Evolutionary conservation across 805 yeast genomes (phyloP), one percentile per base, ranked within the genome.

Genomic region (Spathaspora boniae): DNA sequence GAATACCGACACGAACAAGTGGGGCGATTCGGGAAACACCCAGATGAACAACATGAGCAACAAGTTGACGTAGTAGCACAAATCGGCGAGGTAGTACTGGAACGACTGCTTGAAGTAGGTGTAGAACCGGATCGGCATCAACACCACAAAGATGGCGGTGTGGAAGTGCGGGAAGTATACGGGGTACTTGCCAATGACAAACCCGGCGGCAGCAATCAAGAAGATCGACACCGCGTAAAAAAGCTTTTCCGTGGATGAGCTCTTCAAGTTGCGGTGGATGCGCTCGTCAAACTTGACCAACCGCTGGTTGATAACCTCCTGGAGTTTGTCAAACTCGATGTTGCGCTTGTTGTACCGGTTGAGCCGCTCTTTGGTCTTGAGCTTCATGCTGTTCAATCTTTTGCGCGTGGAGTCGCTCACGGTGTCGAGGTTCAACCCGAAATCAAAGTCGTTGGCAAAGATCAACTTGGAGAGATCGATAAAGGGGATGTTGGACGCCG

Each of bases 1-100:
- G 59, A 86, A 89, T 45, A 94, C 87, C 2, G 91, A 74, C 11
- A 86, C 77, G 60, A 83, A 91, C 16, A 91, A 65, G 46, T 80
- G 74, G 26, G 70, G 68, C 2, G 95, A 85, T 22, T 68, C 51
- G 0, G 98, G 97, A 43, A 80, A 78, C 4, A 78, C 66, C 98
- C 98, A 91, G 21, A 91, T 71, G 52, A 76, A 91, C 1, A 78
- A 44, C 46, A 89, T 49, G 32, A 85, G 61, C 39, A 91, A 60
- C 9, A 77, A 47, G 52, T 91, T 93, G 29, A 85, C 97, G 56
- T 82, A 93, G 58, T 91, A 91, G 60, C 98, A 91, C 46, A 91
- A 69, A 59, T 91, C 98, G 1, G 95, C 97, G 52, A 93, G 65
- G 55, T 80, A 91, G 58, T 85, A 91, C 42, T 89, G 96, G 62